These are phyloP conservation scores for Saccharomyces mikatae DNA, from an alignment of 805 yeast genomes.

Conservation along the genomic window DNA sequence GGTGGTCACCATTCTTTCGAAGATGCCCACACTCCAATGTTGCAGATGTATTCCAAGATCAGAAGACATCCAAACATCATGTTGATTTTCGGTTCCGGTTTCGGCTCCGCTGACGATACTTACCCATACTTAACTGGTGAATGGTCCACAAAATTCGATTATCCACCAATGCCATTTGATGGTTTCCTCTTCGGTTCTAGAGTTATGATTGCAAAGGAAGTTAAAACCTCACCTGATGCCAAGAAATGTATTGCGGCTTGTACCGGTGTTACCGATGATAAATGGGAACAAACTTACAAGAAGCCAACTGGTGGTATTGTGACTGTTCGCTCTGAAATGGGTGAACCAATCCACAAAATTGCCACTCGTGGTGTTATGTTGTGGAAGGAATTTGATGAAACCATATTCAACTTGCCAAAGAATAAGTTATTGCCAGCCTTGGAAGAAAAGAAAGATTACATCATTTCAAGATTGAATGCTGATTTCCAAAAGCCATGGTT, in stretches of 20 bases:
- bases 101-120: slow-evolving; percentile 94
- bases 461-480: slow-evolving; percentile 76
- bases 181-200: slow-evolving; percentile 95
- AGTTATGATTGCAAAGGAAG: slow-evolving; percentile 96
- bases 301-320: slow-evolving; percentile 94
- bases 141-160: slow-evolving; percentile 82
- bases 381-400: slow-evolving; percentile 96
- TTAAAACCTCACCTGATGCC: slow-evolving; percentile 87
- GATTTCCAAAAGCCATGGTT: slow-evolving; percentile 99
- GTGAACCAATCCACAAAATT: slow-evolving; percentile 97
- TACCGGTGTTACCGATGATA: slow-evolving; percentile 76
- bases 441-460: slow-evolving; percentile 74
- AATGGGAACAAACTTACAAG: slow-evolving; percentile 94
- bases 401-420: slow-evolving; percentile 86
- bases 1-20: slow-evolving; percentile 99
- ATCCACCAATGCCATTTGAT: slow-evolving; percentile 98
- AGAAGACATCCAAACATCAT: slow-evolving; percentile 86
- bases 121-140: slow-evolving; percentile 96
- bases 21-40: slow-evolving; percentile 96
- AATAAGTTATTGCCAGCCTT: slow-evolving; percentile 76
- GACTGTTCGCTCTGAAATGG: slow-evolving; percentile 97
- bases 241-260: slow-evolving; percentile 86
- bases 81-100: slow-evolving; percentile 95
- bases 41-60: slow-evolving; percentile 91
- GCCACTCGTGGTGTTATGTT: slow-evolving; percentile 96